phyloP scores from a whole-genome alignment of 768 basidiomycete genomes.

The Leucocoprinus leucothites region DNA sequence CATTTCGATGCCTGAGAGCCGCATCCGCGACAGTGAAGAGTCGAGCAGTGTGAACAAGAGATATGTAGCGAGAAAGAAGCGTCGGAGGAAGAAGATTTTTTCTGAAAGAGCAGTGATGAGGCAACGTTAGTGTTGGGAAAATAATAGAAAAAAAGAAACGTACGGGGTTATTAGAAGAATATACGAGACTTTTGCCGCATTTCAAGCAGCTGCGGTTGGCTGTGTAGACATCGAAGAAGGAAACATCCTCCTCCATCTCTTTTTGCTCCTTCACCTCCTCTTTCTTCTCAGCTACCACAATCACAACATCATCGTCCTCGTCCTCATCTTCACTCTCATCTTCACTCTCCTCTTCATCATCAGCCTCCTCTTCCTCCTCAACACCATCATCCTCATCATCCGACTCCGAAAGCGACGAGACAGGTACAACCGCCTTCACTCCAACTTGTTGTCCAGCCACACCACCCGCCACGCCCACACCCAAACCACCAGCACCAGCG shows the following conservation, averaged over 20 bases:
- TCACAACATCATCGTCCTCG: background rate
- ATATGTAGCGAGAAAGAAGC: constrained; percentile 21
- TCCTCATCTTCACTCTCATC: constrained; percentile 1
- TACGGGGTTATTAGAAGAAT: constrained; percentile 20
- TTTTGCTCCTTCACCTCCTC: background rate
- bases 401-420: constrained; percentile 8
- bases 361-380: background rate
- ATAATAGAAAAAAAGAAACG: constrained; percentile 9
- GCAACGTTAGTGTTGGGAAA: constrained; percentile 11
- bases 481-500: background rate
- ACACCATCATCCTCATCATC: constrained; percentile 3
- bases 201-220: constrained; percentile 22
- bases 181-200: constrained; percentile 22
- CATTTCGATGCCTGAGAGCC: constrained; percentile 21
- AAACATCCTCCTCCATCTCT: constrained; percentile 4
- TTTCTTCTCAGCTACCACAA: too few species aligned
- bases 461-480: background rate
- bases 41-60: constrained; percentile 24
- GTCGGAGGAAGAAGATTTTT: background rate
- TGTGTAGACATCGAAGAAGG: constrained; percentile 20
- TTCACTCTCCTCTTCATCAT: background rate
- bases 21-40: constrained; percentile 32
- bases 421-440: constrained; percentile 4
- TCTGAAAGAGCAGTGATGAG: constrained; percentile 14
- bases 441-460: background rate